Conservation (phyloP, 192 early-diverging fungal species). For the Backusella australiensis region DNA sequence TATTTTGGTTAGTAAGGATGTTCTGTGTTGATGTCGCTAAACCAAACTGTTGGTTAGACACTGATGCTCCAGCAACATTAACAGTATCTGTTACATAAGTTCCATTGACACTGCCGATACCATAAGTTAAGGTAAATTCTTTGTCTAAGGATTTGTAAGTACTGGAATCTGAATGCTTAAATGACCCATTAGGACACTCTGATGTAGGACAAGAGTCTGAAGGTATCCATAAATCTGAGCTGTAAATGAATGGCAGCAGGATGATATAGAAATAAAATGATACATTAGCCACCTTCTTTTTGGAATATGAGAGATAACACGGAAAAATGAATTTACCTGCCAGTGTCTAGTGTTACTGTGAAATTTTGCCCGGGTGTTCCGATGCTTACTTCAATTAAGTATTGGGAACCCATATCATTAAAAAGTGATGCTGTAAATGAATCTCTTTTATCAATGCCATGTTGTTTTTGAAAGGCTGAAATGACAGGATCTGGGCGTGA, state of each 20-base stretch:
- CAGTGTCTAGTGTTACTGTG: slow-evolving; percentile 17
- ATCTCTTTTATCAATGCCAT: slow-evolving; percentile 17
- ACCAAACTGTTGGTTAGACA: slow-evolving; percentile 15
- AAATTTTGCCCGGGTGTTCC: slow-evolving; percentile 16
- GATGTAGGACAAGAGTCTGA: not conserved
- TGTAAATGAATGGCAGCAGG: not conserved
- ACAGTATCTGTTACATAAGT: slow-evolving; percentile 17
- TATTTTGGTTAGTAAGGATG: not conserved
- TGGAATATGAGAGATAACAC: not conserved
- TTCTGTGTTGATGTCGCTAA: not conserved
- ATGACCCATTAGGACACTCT: not conserved
- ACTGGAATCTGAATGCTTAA: not conserved
- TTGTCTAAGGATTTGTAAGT: not conserved
- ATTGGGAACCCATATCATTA: slow-evolving; percentile 6
- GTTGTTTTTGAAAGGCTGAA: not conserved
- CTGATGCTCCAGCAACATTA: slow-evolving; percentile 1
- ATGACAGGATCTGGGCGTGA: slow-evolving; percentile 2
- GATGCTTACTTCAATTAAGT: slow-evolving; percentile 9
- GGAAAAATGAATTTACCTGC: slow-evolving; percentile 7
- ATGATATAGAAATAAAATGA: not conserved
- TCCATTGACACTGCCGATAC: slow-evolving; percentile 12
- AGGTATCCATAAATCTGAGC: slow-evolving; percentile 19
- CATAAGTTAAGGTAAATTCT: slow-evolving; percentile 9
- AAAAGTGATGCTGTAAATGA: slow-evolving; percentile 11
- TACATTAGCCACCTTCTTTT: not conserved